phyloP scores from a whole-genome alignment of 306 rosid species.

The Corylus heterophylla region DNA sequence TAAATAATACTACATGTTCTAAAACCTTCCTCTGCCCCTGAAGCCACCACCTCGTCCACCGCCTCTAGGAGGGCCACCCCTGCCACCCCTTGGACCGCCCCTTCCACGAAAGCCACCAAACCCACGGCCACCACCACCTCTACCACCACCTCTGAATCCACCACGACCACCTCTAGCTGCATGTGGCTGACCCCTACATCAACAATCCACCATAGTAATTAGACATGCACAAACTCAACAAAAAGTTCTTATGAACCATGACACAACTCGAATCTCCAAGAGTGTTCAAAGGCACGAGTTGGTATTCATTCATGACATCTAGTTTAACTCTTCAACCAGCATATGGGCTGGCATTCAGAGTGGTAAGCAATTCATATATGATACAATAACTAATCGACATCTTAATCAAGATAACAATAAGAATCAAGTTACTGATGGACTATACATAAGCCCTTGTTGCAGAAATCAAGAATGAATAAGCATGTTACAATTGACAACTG shows the following conservation, averaged over 20 bases:
- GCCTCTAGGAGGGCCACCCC: constrained; percentile 78
- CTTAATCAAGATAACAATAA: not conserved
- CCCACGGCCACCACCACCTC: constrained; percentile 50
- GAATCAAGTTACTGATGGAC: not conserved
- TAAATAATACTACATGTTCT: constrained; percentile 35
- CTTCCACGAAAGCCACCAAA: constrained; percentile 78
- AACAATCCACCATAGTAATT: constrained; percentile 23
- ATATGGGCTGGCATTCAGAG: not conserved
- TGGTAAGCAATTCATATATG: not conserved
- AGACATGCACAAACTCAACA: not conserved
- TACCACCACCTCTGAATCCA: constrained; percentile 57
- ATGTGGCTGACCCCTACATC: constrained; percentile 67
- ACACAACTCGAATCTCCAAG: not conserved
- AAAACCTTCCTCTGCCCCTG: constrained; percentile 88
- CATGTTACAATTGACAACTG: not conserved
- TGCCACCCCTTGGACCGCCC: constrained; percentile 80
- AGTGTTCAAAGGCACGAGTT: not conserved
- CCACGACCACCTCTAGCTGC: constrained; percentile 61
- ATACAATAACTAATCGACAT: not conserved
- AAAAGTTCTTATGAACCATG: not conserved
- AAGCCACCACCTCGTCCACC: constrained; percentile 77
- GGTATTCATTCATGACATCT: not conserved
- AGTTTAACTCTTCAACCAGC: not conserved
- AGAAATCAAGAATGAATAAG: not conserved
- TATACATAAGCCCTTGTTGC: not conserved